Evolutionary conservation across 768 basidiomycete genomes (phyloP), one percentile per base, ranked within the genome.

Genomic region (Chalciporus sphaerocephalus): DNA sequence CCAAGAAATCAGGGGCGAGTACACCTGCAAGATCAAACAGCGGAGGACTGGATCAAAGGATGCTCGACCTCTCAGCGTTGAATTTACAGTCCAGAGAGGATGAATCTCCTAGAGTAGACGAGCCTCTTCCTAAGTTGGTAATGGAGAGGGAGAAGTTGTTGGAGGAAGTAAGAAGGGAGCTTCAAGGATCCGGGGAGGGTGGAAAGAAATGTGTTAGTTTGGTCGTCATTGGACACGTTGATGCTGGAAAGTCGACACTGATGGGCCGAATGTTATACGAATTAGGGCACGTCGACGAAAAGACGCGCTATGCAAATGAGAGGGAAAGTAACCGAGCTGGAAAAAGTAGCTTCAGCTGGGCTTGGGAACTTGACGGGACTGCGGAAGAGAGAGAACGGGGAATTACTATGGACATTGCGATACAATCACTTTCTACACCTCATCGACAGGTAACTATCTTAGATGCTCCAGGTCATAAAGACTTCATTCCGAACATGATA

Each of bases 401-500:
- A 27, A 90, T 99, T 35, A 99, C 96, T 0, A 98, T 98, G 85
- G 96, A 98, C 59, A 87, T 99, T 45, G 94, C 93, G 2, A 74
- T 85, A 42, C 87, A 93, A 57, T 80, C 83, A 35, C 72, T 92
- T 48, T 64, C 75, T 5, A 97, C 93, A 0, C 69, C 80, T 0
- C 76, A 85, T 52, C 78, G 87, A 40, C 78, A 82, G 51, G 83
- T 98, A 53, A 96, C 92, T 2, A 80, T 99, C n/a, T 78, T 99
- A 23, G 96, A 99, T 57, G 95, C 95, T 0, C 96, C 96, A 0
- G 96, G 96, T 0, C 96, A 99, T 67, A 87, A 84, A 53, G 96
- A 99, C 60, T 98, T 98, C 57, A 87, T 99, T 51, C 96, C 96
- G 1, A 98, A 98, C 61, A 98, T 98, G 95, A 99, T 99, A 42